Evolutionary conservation across 805 yeast species (phyloP).

Genomic region (Yamadazyma insecticola): DNA sequence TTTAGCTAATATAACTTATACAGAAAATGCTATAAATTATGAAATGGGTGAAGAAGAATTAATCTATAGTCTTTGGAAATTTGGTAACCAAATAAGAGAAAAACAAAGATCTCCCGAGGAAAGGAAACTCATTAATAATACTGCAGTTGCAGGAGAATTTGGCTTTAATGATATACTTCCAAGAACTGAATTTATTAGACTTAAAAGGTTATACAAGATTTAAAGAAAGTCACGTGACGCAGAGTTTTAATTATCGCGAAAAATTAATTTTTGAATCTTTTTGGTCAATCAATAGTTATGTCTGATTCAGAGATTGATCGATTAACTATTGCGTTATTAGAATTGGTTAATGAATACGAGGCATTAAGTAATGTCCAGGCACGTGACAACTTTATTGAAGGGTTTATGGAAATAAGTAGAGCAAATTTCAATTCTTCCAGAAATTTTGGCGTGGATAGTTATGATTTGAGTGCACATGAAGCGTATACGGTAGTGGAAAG

Average conservation of each 20-base stretch:
- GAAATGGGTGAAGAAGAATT: conserved; percentile 61
- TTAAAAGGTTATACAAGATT: conserved; percentile 38
- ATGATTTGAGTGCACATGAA: conserved; percentile 31
- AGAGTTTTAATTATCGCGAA: neutral
- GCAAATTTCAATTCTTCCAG: conserved; percentile 34
- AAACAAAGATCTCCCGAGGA: conserved; percentile 52
- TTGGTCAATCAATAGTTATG: too few relatives aligned
- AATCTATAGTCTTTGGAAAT: conserved; percentile 50
- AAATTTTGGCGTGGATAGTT: conserved; percentile 35
- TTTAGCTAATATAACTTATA: conserved; percentile 51
- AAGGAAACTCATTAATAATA: conserved; percentile 40
- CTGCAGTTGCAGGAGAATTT: conserved; percentile 24
- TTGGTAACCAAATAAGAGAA: conserved; percentile 50
- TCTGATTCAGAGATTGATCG: neutral
- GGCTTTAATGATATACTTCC: conserved; percentile 45
- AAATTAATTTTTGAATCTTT: neutral
- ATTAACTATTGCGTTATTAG: conserved; percentile 19
- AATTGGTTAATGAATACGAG: conserved; percentile 30
- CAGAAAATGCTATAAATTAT: conserved; percentile 5
- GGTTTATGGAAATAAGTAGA: conserved; percentile 38
- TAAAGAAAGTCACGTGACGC: conserved; percentile 1
- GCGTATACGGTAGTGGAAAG: conserved; percentile 16
- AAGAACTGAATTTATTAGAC: conserved; percentile 34
- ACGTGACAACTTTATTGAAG: conserved; percentile 22
- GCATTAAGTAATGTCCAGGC: conserved; percentile 13